Base-by-base conservation (phyloP, 2,329 filamentous ascomycete species). In the Hymenoscyphus occultus region DNA sequence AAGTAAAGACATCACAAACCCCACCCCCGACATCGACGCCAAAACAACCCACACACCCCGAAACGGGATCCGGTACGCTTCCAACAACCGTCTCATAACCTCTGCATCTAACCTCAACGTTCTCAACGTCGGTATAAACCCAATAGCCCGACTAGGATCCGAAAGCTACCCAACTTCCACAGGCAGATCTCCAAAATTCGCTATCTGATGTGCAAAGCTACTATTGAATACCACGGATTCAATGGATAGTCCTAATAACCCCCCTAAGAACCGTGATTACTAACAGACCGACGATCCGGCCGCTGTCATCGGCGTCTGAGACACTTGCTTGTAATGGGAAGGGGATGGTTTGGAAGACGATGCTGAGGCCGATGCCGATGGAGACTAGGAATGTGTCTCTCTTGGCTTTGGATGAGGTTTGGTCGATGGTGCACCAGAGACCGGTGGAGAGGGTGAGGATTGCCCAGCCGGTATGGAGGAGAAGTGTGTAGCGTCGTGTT, bases 1-100 rank as follows among this genome's bases (percentile, higher is more conserved):
- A 45, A 45, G 4, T 4, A 45, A 45, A n/a, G 40, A 45, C 40
- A n/a, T 13, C 12, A n/a, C 40, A 12, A 45, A 45, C 12, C 40
- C 40, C 12, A 45, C n/a, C 12, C 12, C 40, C 40, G 40, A 45
- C 2, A 45, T 13, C 2, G 40, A 2, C 51, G 51, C 22, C 19
- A 56, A 22, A 19, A 28, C 51, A 56, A 56, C 22, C 51, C 87
- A 85, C 1, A 56, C 2, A 16, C 14, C 2, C 10, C 22, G 51
- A 19, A 56, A 56, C 10, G 51, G 22, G 2, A n/a, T 12, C 19
- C 22, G 51, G 6, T 56, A 56, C 6, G 22, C 51, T 3, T 56
- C 51, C 10, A 56, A 16, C 12, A 56, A 12, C 1, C 13, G 1
- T 2, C 22, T 19, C 51, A 56, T 56, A 28, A 19, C 22, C 22